Percentiles rank a stretch among this genome's conserved stretches.
These are phyloP conservation scores for Cutaneotrichosporon curvatum DNA, from an alignment of 1,284 basidiomycete genomes.

Conservation along the genomic window DNA sequence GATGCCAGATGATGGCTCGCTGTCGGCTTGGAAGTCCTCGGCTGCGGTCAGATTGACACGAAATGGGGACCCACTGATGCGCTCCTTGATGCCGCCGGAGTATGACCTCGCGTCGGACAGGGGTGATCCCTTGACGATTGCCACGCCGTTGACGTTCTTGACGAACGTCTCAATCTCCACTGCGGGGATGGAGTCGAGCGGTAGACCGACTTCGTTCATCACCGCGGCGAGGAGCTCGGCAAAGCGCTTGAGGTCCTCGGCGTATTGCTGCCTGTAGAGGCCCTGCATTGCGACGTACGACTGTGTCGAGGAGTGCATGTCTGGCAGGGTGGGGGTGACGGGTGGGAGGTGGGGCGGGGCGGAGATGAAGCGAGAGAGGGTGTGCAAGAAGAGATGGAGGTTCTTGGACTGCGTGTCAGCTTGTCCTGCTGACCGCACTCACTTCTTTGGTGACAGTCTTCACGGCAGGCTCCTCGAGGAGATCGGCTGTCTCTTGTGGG, in stretches of 20 bases:
- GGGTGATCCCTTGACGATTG: slow-evolving; percentile 64
- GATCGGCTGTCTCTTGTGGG: slow-evolving; percentile 57
- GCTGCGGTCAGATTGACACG: slow-evolving; percentile 1
- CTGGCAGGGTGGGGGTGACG: slow-evolving; percentile 67
- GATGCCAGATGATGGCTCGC: slow-evolving; percentile 15
- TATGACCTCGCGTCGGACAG: slow-evolving; percentile 58
- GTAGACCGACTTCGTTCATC: slow-evolving; percentile 31
- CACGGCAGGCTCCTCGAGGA: slow-evolving; percentile 61
- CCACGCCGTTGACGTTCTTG: slow-evolving; percentile 79
- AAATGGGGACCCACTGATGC: slow-evolving; percentile 53
- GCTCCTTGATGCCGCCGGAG: slow-evolving; percentile 38
- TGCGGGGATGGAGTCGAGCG: slow-evolving; percentile 47
- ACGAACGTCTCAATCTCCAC: slow-evolving; percentile 71
- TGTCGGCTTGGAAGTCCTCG: slow-evolving; percentile 13
- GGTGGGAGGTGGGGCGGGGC: slow-evolving; percentile 52
- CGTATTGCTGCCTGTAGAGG: slow-evolving; percentile 41
- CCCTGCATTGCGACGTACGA: slow-evolving; percentile 55
- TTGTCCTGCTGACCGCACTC: slow-evolving; percentile 10
- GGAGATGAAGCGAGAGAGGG: slow-evolving; percentile 56
- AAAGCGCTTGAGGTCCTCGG: slow-evolving; percentile 35
- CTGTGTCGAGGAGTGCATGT: slow-evolving; percentile 88
- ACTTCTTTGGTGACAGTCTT: slow-evolving; percentile 43
- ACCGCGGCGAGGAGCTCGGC: slow-evolving; percentile 35
- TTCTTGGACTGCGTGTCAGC: slow-evolving; percentile 50
- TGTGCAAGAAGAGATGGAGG: slow-evolving; percentile 81